Evolutionary conservation across 139 green algal genomes (phyloP).

Genomic region (Pycnococcus provasolii): DNA sequence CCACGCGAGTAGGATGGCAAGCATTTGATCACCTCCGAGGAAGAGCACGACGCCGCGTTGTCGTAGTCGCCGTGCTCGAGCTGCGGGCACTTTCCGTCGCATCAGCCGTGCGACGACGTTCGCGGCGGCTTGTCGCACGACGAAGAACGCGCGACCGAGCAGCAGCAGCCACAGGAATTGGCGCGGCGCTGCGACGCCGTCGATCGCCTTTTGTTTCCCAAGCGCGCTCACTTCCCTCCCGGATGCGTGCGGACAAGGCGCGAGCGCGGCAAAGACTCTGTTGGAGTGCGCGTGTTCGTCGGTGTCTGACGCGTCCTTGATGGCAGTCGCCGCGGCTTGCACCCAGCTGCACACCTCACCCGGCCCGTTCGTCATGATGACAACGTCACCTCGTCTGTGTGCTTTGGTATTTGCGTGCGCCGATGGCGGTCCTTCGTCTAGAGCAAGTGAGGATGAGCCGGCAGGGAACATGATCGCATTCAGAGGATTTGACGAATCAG

Average conservation of each 20-base stretch:
- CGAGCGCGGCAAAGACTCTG: background rate
- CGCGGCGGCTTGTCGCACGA: too few relatives aligned
- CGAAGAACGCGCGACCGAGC: background rate
- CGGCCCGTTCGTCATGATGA: background rate
- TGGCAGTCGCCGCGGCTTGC: background rate
- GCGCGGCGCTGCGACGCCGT: too few relatives aligned
- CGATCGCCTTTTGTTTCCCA: too few relatives aligned
- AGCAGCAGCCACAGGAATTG: background rate
- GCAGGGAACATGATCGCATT: too few relatives aligned
- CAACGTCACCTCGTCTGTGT: background rate
- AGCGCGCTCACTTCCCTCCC: too few relatives aligned
- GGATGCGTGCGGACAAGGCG: background rate
- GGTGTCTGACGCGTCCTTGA: background rate
- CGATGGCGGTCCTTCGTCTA: too few relatives aligned
- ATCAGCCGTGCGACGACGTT: too few relatives aligned
- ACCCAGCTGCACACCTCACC: background rate
- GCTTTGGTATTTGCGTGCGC: too few relatives aligned
- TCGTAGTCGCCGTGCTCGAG: background rate
- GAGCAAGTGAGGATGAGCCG: too few relatives aligned
- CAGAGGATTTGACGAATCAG: too few relatives aligned
- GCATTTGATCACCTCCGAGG: conserved; percentile 9
- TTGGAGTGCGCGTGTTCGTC: too few relatives aligned
- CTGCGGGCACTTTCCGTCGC: too few relatives aligned
- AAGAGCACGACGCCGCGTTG: conserved; percentile 13
- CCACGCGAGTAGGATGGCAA: background rate